Evolutionary conservation across 192 early-diverging fungal species (phyloP).

Genomic region (Phlyctochytrium arcticum): DNA sequence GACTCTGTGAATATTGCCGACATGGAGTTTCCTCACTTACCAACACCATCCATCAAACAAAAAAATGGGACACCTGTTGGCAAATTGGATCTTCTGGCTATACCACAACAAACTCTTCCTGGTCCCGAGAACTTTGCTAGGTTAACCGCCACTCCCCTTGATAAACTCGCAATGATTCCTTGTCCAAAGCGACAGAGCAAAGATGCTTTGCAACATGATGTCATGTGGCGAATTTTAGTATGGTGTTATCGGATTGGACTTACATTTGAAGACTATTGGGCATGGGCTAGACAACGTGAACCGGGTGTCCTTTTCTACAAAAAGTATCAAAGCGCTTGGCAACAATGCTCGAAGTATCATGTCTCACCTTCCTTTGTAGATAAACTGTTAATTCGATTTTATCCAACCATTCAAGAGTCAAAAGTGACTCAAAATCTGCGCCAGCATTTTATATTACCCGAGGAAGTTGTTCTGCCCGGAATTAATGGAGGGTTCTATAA

Average conservation of each 20-base stretch:
- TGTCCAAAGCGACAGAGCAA: neutral
- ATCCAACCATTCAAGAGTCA: neutral
- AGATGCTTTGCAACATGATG: neutral
- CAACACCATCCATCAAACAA: neutral
- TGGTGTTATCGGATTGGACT: slow-evolving; percentile 9
- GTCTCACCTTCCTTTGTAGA: neutral
- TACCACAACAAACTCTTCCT: slow-evolving; percentile 1
- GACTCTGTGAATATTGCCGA: neutral
- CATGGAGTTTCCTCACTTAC: slow-evolving; percentile 1
- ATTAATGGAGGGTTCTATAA: neutral
- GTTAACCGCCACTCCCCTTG: slow-evolving; percentile 1
- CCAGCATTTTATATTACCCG: neutral
- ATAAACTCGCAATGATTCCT: slow-evolving; percentile 16
- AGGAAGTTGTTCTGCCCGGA: neutral
- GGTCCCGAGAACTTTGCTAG: slow-evolving; percentile 5
- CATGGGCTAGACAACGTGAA: too few species aligned
- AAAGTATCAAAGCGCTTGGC: neutral
- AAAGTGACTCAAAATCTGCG: neutral
- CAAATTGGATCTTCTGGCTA: slow-evolving; percentile 1
- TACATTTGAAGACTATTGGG: slow-evolving; percentile 3
- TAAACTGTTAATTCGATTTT: neutral
- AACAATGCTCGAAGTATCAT: neutral
- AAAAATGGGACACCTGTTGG: neutral
- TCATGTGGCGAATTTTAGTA: neutral
- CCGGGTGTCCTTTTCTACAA: neutral